phyloP scores from a whole-genome alignment of 2,329 filamentous ascomycete species.

The Hymenoscyphus fraxineus region DNA sequence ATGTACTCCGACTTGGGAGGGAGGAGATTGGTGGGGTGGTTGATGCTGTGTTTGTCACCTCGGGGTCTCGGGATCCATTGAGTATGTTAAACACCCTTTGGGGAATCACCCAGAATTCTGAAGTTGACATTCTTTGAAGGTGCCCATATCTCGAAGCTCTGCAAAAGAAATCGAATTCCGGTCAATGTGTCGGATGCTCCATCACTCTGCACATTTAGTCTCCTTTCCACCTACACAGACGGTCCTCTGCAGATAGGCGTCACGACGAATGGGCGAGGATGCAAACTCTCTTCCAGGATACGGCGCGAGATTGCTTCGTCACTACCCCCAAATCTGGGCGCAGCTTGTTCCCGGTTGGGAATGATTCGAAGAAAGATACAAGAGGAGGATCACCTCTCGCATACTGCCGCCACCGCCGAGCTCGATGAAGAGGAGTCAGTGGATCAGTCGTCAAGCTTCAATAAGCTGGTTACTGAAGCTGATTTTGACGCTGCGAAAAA shows the following conservation, averaged over 20 bases:
- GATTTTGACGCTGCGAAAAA: constrained; percentile 72
- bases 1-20: constrained; percentile 75
- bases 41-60: constrained; percentile 88
- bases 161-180: constrained; percentile 76
- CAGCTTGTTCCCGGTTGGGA: constrained; percentile 74
- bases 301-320: constrained; percentile 80
- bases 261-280: constrained; percentile 91
- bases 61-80: constrained; percentile 44
- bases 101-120: not conserved
- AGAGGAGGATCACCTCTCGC: constrained; percentile 61
- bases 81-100: constrained; percentile 32
- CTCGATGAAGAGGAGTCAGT: constrained; percentile 53
- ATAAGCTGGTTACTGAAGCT: constrained; percentile 71
- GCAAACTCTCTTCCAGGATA: constrained; percentile 87
- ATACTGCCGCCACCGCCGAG: constrained; percentile 31
- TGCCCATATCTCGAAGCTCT: constrained; percentile 67
- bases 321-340: constrained; percentile 71
- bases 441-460: constrained; percentile 79
- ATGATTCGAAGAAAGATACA: constrained; percentile 67
- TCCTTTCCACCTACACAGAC: constrained; percentile 84
- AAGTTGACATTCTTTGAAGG: constrained; percentile 39
- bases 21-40: constrained; percentile 73
- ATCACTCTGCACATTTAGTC: constrained; percentile 79
- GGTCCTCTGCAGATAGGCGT: constrained; percentile 92
- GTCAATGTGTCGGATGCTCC: constrained; percentile 90